Base-by-base conservation (phyloP, 2,329 filamentous ascomycete genomes). In the Cryphonectria carpinicola region DNA sequence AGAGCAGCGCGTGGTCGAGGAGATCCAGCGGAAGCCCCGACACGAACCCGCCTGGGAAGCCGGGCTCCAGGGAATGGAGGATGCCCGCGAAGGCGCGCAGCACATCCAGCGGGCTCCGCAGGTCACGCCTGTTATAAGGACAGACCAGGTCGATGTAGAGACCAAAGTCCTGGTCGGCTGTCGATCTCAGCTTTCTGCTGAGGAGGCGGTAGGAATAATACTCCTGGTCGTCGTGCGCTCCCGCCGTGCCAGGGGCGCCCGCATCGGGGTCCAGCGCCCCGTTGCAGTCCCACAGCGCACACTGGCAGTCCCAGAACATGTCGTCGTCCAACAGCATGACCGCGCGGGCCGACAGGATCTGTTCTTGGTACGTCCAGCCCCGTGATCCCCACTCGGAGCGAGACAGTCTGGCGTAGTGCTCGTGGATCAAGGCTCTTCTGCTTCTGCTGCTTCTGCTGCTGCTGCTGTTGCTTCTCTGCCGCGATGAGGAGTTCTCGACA, bases 301-400 rank as follows among this genome's bases (percentile, higher is more conserved):
- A 58, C 28, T 58, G 58, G 52, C 66, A 68, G 28, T 63, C 66
- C 66, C 66, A 68, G 19, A 68, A 68, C 35, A 43, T 62, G 14
- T 39, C 14, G 13, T 41, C 43, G 19, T 68, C 66, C 25, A 68
- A 4, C 13, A 68, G 49, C 28, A 68, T 14, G 3, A 68, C 61
- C 5, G 58, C 37, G 37, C 66, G 66, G 11, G 19, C 35, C 17
- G 66, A 68, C 11, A 68, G 58, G 7, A 68, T n/a, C n/a, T 66
- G 43, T 11, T 66, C 64, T 19, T 66, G 64, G 64, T 54, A 66
- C 5, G 49, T 66, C 64, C 64, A 66, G 32, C 64, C 64, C 7
- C 64, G 43, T 4, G 46, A 35, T 8, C 46, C 64, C 64, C 64
- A 66, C 17, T 41, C 32, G 22, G 64, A 66, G 14, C 32, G 39